Evolutionary conservation across 1,284 basidiomycete genomes (phyloP).

Genomic region (Cystobasidium slooffiae): DNA sequence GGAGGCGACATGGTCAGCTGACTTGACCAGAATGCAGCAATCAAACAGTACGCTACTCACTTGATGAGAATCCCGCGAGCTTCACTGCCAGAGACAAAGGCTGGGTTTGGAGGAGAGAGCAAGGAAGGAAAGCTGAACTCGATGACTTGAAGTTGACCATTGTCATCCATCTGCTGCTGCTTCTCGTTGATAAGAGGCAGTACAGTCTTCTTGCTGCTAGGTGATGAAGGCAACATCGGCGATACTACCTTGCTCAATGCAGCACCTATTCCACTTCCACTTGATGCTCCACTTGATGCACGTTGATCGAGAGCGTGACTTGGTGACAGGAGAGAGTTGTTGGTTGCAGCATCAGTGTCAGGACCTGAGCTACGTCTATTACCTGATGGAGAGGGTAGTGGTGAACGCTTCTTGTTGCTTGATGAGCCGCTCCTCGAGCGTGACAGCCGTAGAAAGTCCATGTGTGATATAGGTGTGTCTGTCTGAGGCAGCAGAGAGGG

Average conservation of each 20-base stretch:
- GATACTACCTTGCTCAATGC: not conserved
- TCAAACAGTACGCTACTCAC: conserved; percentile 11
- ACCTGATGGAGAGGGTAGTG: conserved; percentile 11
- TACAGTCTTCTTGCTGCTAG: not conserved
- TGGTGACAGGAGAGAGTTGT: not conserved
- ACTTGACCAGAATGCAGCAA: not conserved
- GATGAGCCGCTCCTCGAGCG: conserved; percentile 24
- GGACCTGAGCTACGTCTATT: not conserved
- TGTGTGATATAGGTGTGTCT: not conserved
- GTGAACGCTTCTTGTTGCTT: conserved; percentile 23
- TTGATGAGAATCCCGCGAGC: conserved; percentile 41
- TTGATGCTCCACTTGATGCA: not conserved
- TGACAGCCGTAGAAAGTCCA: conserved; percentile 25
- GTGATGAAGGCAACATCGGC: not conserved
- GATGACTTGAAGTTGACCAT: not conserved
- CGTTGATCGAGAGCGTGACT: conserved; percentile 14
- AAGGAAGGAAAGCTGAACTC: conserved; percentile 41
- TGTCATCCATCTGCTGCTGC: too few species aligned
- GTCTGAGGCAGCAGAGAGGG: not conserved
- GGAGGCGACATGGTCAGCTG: not conserved
- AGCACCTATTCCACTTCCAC: too few species aligned
- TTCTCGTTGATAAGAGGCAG: not conserved
- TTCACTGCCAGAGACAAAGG: conserved; percentile 41
- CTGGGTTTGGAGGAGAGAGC: conserved; percentile 40
- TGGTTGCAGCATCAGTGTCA: not conserved